These are phyloP conservation scores for Cordyceps javanica DNA, from an alignment of 2,329 filamentous ascomycete genomes.

Conservation along the genomic window DNA sequence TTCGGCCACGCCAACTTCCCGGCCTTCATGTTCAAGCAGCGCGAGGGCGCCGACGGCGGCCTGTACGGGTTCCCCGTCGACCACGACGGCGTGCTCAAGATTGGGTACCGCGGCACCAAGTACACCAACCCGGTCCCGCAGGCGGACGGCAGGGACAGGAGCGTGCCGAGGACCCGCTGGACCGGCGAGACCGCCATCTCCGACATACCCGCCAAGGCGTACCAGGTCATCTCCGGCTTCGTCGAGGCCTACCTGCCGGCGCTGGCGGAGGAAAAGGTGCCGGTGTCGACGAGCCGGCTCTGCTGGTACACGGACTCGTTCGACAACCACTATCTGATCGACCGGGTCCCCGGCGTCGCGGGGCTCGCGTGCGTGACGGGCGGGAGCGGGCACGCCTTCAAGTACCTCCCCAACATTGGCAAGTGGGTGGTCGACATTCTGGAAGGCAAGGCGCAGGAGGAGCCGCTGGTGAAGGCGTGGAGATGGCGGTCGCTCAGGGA, in stretches of 20 bases:
- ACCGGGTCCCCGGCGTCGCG: conserved; percentile 44
- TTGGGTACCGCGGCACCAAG: conserved; percentile 46
- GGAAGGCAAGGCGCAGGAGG: conserved; percentile 28
- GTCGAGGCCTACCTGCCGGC: conserved; percentile 37
- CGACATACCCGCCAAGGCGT: conserved; percentile 23
- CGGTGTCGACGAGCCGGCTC: conserved; percentile 24
- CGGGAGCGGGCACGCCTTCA: conserved; percentile 57
- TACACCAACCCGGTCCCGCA: conserved; percentile 38
- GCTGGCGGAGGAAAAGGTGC: conserved; percentile 18
- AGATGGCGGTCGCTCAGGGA: conserved; percentile 16
- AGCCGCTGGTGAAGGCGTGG: conserved; percentile 19
- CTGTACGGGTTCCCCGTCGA: conserved; percentile 43
- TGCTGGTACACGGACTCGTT: conserved; percentile 30
- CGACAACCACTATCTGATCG: conserved; percentile 28
- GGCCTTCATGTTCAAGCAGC: conserved; percentile 28
- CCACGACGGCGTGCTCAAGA: conserved; percentile 38
- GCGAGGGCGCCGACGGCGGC: conserved; percentile 28
- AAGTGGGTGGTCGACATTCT: conserved; percentile 47
- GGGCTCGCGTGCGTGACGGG: conserved; percentile 54
- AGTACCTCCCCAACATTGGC: conserved; percentile 54
- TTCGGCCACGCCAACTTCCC: conserved; percentile 40
- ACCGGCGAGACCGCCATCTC: conserved; percentile 18
- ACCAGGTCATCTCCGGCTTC: conserved; percentile 26
- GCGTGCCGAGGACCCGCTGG: conserved; percentile 35
- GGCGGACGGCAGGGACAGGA: conserved; percentile 30